A percentile compares a stretch with the other conserved stretches of the same genome.
These are phyloP conservation scores for Aspergillus leporis DNA, from an alignment of 495 filamentous ascomycete genomes.

Conservation along the genomic window DNA sequence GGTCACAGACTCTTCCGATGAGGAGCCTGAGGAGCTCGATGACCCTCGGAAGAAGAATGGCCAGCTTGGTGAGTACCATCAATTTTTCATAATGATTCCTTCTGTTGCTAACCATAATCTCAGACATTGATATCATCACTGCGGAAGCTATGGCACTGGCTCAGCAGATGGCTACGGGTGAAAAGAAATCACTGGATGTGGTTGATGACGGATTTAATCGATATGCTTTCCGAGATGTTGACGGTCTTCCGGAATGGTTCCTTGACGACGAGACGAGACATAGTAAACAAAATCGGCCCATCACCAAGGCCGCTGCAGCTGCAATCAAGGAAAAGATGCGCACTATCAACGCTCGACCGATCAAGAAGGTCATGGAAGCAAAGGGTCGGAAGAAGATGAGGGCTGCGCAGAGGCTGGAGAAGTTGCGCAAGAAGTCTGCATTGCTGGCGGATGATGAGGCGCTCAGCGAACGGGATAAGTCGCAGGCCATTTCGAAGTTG, in stretches of 20 bases:
- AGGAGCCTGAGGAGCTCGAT: constrained; percentile 65
- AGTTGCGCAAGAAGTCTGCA: constrained; percentile 91
- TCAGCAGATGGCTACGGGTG: constrained; percentile 82
- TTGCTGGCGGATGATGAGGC: constrained; percentile 83
- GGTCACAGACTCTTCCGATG: constrained; percentile 49
- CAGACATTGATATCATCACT: constrained; percentile 96
- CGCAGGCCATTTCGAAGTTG: constrained; percentile 75
- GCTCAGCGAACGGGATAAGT: constrained; percentile 93
- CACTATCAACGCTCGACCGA: constrained; percentile 91
- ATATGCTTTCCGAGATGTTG: constrained; percentile 82
- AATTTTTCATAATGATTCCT: not conserved
- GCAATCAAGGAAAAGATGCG: constrained; percentile 96
- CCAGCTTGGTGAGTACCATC: constrained; percentile 58
- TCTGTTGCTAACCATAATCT: constrained; percentile 32
- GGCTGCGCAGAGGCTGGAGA: constrained; percentile 85
- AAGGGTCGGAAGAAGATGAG: constrained; percentile 96
- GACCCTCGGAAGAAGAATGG: constrained; percentile 70
- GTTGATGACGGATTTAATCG: constrained; percentile 94
- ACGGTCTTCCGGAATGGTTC: constrained; percentile 98
- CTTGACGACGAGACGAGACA: constrained; percentile 87
- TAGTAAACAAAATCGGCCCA: constrained; percentile 80
- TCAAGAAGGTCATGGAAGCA: constrained; percentile 98
- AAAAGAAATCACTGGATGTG: constrained; percentile 73
- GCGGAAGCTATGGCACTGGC: constrained; percentile 99
- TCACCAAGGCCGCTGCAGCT: constrained; percentile 81